phyloP scores from a whole-genome alignment of 192 early-diverging fungal genomes.

The Dimargaris xerosporica region DNA sequence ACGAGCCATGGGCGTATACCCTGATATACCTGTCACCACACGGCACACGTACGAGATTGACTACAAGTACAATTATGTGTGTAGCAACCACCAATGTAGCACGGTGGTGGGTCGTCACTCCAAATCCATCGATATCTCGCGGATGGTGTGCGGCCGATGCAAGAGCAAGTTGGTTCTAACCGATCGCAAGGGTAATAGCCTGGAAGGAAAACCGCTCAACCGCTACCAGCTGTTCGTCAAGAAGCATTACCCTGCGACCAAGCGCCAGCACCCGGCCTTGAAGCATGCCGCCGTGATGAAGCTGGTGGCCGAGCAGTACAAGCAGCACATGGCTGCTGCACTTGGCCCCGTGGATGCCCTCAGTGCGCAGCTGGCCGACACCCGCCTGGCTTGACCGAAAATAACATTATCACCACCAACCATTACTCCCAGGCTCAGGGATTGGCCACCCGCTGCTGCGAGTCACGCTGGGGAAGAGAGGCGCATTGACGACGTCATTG shows the following conservation, averaged over 20 bases:
- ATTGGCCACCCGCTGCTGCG: neutral
- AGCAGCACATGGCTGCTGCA: neutral
- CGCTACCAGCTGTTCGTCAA: constrained; percentile 10
- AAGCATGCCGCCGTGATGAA: constrained; percentile 1
- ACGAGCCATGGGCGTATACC: neutral
- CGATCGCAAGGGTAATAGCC: neutral
- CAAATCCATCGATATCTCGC: constrained; percentile 11
- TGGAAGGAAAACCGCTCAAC: neutral
- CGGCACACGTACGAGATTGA: constrained; percentile 9
- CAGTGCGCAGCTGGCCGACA: neutral
- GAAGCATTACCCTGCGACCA: neutral
- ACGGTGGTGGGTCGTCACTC: constrained; percentile 10
- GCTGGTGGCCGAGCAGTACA: constrained; percentile 6
- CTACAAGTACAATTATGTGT: constrained; percentile 12
- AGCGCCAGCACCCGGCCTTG: neutral
- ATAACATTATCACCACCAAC: neutral
- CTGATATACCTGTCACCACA: constrained; percentile 7
- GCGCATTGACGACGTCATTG: neutral
- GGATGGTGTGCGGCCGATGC: constrained; percentile 8
- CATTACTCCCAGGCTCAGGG: too few relatives aligned
- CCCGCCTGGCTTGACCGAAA: neutral
- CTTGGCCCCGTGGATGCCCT: neutral
- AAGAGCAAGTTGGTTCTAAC: neutral
- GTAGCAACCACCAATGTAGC: neutral
- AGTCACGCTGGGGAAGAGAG: neutral